These are phyloP conservation scores for Tricholoma hemisulphureum DNA, from an alignment of 768 basidiomycete genomes.

Conservation along the genomic window DNA sequence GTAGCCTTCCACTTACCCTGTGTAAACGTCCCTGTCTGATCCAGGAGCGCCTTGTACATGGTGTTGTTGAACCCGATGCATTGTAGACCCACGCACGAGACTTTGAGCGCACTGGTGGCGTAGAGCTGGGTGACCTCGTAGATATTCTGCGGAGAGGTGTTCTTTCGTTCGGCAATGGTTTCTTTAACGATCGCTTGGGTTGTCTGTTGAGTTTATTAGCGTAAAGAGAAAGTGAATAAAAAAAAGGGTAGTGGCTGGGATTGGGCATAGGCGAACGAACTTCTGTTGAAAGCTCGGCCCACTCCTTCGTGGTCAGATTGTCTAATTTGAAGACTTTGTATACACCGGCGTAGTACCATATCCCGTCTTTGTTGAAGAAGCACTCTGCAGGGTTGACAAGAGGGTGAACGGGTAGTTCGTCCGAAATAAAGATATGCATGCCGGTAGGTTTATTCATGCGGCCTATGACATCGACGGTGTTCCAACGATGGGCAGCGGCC, in stretches of 20 bases:
- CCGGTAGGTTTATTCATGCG: slow-evolving; percentile 65
- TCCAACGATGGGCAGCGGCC: slow-evolving; percentile 75
- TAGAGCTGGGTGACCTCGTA: slow-evolving; percentile 78
- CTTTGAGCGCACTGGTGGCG: slow-evolving; percentile 65
- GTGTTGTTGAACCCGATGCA: slow-evolving; percentile 74
- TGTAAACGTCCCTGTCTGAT: slow-evolving; percentile 53
- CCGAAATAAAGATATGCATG: slow-evolving; percentile 21
- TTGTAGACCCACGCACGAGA: slow-evolving; percentile 71
- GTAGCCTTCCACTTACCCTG: slow-evolving; percentile 37
- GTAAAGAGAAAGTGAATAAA: slow-evolving; percentile 7
- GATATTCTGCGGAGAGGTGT: slow-evolving; percentile 72
- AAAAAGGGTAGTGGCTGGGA: too few species aligned
- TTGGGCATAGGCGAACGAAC: slow-evolving; percentile 32
- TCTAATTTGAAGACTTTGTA: slow-evolving; percentile 68
- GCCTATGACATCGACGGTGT: slow-evolving; percentile 56
- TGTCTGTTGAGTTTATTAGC: slow-evolving; percentile 47
- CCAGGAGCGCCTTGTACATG: slow-evolving; percentile 63
- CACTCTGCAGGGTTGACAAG: slow-evolving; percentile 53
- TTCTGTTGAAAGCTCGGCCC: slow-evolving; percentile 64
- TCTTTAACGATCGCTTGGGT: slow-evolving; percentile 67
- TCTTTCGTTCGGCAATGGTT: slow-evolving; percentile 68
- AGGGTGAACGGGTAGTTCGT: background rate
- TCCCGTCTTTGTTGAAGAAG: slow-evolving; percentile 77
- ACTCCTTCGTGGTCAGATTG: slow-evolving; percentile 65
- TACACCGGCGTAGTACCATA: slow-evolving; percentile 83